Evolutionary conservation across 2,329 filamentous ascomycete genomes (phyloP), one percentile per base, ranked within the genome.

Genomic region (Pseudocercospora crystallina): DNA sequence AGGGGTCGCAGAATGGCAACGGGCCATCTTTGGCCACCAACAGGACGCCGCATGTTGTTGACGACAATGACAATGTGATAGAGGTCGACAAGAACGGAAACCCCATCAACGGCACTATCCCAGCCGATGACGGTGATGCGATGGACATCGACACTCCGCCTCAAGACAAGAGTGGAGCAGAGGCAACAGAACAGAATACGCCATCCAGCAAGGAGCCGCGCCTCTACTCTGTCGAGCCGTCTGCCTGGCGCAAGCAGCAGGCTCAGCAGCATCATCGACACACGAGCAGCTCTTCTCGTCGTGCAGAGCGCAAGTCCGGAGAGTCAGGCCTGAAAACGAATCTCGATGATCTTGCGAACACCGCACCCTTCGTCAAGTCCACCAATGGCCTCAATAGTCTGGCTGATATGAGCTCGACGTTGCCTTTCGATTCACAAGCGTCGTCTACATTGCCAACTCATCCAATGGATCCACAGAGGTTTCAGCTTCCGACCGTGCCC

Each of bases 351-450:
- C 64, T 85, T 10, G 73, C 71, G 29, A 73, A 79, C 35, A 63
- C 68, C 13, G 64, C 64, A 48, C 65, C 65, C 2, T 67, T 83
- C 9, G 69, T 71, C 8, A 73, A 76, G 35, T 72, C 75, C 11
- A 72, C 74, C 5, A 68, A 36, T 65, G 80, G 81, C 8, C 73
- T 84, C 13, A 70, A 75, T 17, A 76, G 78, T 46, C 63, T 85
- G 15, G 72, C 75, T 26, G 78, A 81, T 48, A 69, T 86, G 34
- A 72, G 70, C 35, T 71, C 73, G 8, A 77, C 72, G 1, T 71
- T 86, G 2, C 83, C 83, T 3, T 85, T 85, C 62, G 67, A 78
- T 51, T 85, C 82, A 2, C 73, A 77, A 35, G 63, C 82, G 2
- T 73, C 75, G 5, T 70, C 71, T 26, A 60, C 67, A 4, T 67